Evolutionary conservation across 768 basidiomycete species (phyloP), one percentile per base, ranked within the genome.

Genomic region (Xanthoconium stramineum): DNA sequence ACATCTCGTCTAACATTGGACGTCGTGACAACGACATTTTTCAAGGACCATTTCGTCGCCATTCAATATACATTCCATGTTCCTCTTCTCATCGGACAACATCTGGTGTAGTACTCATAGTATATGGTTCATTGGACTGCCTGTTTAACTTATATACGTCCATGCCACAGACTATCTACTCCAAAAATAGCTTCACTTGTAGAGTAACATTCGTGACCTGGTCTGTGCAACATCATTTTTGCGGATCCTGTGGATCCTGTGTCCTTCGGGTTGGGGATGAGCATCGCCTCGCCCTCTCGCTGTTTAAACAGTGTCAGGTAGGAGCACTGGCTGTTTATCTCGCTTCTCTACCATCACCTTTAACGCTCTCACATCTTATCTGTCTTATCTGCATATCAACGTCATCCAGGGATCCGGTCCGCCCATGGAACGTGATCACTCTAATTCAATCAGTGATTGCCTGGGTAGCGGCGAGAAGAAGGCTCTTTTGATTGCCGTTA

Each of bases 401-500:
- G 6, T n/a, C 54, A 10, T 32, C 38, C 24, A 33, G n/a, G 20
- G 14, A 24, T 50, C 11, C 17, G 9, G 45, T 52, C 35, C 24
- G 12, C 33, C 33, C 5, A 67, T 67, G 65, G 7, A 43, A 36
- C 13, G 12, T 32, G 24, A 19, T 48, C 45, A 46, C 20, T 19
- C 52, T 17, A 24, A 32, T 50, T 5, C 33, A 33, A 19, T 55
- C 24, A 19, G 33, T 5, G 17, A 37, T 35, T 2, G 2, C 15
- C 43, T 35, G 12, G 19, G 40, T 12, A 15, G 17, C 19, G 56
- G 57, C 39, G 50, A 42, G 20, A 69, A 54, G 55, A 64, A 36
- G 49, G 69, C 55, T 1, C 61, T 72, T 40, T 61, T 70, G 55
- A 62, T 70, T 35, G 70, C 56, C 38, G 57, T 70, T 20, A 60